A percentile compares a stretch with the other conserved stretches of the same genome.
Evolutionary conservation across 805 yeast genomes (phyloP).

Genomic region (Diddensiella transvaalensis): DNA sequence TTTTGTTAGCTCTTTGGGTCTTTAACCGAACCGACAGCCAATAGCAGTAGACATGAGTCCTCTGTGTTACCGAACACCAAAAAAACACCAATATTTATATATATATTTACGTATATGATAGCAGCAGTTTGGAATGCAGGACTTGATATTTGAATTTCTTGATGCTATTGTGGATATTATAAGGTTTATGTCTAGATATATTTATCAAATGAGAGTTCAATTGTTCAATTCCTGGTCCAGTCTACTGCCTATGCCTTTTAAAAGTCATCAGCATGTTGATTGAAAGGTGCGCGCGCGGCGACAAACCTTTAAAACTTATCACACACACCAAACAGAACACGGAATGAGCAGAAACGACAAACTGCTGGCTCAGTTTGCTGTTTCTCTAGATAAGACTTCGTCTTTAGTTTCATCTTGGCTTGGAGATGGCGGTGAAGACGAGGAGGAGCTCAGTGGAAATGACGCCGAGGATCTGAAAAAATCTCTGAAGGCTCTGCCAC

Average conservation of each 20-base stretch:
- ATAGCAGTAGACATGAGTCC: not conserved
- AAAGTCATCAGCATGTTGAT: too few species aligned
- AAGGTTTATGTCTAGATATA: not conserved
- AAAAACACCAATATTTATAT: too few species aligned
- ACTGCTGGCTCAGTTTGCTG: conserved; percentile 28
- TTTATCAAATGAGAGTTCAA: too few species aligned
- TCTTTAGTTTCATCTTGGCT: conserved; percentile 28
- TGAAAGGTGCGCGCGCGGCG: too few species aligned
- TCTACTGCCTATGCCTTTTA: too few species aligned
- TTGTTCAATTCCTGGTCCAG: too few species aligned
- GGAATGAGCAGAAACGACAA: too few species aligned
- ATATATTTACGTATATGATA: too few species aligned
- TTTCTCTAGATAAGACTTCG: conserved; percentile 25
- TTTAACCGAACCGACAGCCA: not conserved
- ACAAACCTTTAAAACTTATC: too few species aligned
- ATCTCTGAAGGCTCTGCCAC: conserved; percentile 4
- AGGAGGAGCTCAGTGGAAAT: conserved; percentile 1
- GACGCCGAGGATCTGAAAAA: conserved; percentile 4
- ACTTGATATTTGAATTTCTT: not conserved
- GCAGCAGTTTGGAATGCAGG: too few species aligned
- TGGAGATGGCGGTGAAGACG: conserved; percentile 7
- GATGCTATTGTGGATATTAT: not conserved
- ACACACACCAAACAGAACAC: too few species aligned
- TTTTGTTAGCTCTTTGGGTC: too few species aligned
- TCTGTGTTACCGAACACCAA: not conserved